Conservation (phyloP, 805 yeast genomes). For the Helenozyma baotianmanensis region DNA sequence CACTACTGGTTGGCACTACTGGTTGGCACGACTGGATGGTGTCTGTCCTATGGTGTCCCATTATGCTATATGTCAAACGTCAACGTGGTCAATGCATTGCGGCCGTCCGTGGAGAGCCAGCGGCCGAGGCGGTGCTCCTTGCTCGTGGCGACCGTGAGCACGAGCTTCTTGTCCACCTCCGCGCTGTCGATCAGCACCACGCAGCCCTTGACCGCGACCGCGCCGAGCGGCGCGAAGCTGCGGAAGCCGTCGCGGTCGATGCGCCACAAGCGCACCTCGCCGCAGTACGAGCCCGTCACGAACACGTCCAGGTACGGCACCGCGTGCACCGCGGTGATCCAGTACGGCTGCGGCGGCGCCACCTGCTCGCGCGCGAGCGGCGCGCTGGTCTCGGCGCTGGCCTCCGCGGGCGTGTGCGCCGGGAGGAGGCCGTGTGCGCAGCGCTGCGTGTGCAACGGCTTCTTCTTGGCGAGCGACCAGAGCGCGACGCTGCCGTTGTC, state of each 20-base stretch:
- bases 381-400: constrained; percentile 52
- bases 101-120: constrained; percentile 65
- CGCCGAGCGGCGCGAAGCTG: constrained; percentile 53
- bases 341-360: constrained; percentile 74
- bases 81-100: constrained; percentile 58
- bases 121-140: constrained; percentile 89
- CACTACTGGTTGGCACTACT: too few species aligned
- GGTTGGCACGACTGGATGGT: too few species aligned
- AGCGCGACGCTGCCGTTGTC: constrained; percentile 88
- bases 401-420: constrained; percentile 31
- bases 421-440: constrained; percentile 73
- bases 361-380: constrained; percentile 46
- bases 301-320: constrained; percentile 83
- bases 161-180: constrained; percentile 48
- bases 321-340: constrained; percentile 79
- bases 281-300: constrained; percentile 86
- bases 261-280: constrained; percentile 74
- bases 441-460: constrained; percentile 67
- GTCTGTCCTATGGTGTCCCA: too few species aligned
- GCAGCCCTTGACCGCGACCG: constrained; percentile 61
- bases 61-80: constrained; percentile 24
- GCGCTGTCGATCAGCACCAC: constrained; percentile 61
- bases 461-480: constrained; percentile 90
- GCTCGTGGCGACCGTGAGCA: constrained; percentile 57
- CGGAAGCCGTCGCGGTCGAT: constrained; percentile 56